Percentiles rank a stretch among this genome's conserved stretches.
These are phyloP conservation scores for Fennellomyces sp. DNA, from an alignment of 371 early-diverging fungal species.

Conservation along the genomic window DNA sequence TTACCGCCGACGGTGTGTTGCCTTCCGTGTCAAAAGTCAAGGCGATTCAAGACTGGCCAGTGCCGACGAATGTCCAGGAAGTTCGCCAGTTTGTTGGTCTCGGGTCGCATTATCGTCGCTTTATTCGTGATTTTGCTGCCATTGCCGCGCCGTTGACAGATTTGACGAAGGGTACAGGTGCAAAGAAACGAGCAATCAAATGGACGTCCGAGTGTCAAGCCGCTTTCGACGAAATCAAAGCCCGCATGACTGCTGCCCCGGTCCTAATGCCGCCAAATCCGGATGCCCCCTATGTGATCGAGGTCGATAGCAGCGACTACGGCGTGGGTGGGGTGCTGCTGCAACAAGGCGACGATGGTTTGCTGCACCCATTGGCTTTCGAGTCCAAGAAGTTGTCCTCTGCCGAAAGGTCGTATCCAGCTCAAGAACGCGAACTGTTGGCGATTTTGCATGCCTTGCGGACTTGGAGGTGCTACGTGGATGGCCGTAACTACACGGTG, in stretches of 20 bases:
- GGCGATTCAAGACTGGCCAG: no score
- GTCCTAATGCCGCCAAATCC: constrained; percentile 22
- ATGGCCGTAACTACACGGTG: constrained; percentile 21
- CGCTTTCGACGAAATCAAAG: constrained; percentile 16
- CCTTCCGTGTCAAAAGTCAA: constrained; percentile 30
- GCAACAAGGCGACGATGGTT: constrained; percentile 30
- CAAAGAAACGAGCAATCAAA: not conserved
- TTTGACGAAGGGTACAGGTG: not conserved
- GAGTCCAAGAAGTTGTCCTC: constrained; percentile 20
- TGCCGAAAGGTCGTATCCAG: constrained; percentile 19
- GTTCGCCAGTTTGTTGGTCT: constrained; percentile 40
- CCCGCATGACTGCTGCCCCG: constrained; percentile 6
- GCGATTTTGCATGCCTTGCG: constrained; percentile 34
- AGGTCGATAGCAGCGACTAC: constrained; percentile 36
- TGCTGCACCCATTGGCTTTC: constrained; percentile 33
- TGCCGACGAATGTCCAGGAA: constrained; percentile 33
- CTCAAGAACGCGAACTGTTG: constrained; percentile 43
- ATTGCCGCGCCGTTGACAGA: constrained; percentile 3
- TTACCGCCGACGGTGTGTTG: constrained; percentile 29
- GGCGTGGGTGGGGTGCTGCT: constrained; percentile 31
- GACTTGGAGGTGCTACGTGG: constrained; percentile 33
- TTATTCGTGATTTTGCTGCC: not conserved
- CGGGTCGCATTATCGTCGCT: constrained; percentile 20
- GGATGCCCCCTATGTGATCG: constrained; percentile 16
- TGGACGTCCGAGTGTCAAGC: constrained; percentile 8